Evolutionary conservation across 2,329 filamentous ascomycete species (phyloP).

Genomic region (Macrophomina pseudophaseolina): DNA sequence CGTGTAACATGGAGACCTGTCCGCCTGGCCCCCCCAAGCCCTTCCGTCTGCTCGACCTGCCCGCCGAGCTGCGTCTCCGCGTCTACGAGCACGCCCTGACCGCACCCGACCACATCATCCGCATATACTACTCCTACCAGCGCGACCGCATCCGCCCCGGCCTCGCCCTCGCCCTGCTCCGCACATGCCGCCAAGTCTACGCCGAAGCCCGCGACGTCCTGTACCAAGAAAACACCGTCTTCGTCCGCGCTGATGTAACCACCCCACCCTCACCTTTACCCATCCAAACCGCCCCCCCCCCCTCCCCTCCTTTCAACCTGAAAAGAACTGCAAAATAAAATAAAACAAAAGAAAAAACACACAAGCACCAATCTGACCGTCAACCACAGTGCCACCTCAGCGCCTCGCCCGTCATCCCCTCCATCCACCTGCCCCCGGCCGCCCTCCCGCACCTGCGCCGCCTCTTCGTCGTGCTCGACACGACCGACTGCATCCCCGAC

Average conservation of each 20-base stretch:
- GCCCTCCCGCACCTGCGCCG: neutral
- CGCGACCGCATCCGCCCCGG: neutral
- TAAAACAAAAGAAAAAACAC: neutral
- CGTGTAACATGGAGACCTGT: neutral
- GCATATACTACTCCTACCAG: slow-evolving; percentile 23
- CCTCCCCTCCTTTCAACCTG: too few species aligned
- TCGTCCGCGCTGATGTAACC: slow-evolving; percentile 10
- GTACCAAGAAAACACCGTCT: slow-evolving; percentile 52
- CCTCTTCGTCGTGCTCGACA: slow-evolving; percentile 21
- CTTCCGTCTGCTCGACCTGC: slow-evolving; percentile 54
- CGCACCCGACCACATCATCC: slow-evolving; percentile 19
- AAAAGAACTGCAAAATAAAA: too few species aligned
- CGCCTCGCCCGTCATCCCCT: slow-evolving; percentile 10
- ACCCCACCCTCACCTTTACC: neutral
- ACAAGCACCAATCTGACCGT: neutral
- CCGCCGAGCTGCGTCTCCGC: slow-evolving; percentile 51
- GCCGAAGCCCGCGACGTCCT: slow-evolving; percentile 51
- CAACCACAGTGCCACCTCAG: neutral
- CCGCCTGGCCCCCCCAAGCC: neutral
- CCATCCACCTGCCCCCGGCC: neutral
- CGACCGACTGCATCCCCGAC: neutral
- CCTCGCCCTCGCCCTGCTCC: slow-evolving; percentile 9
- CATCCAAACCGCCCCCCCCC: neutral
- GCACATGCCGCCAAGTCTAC: slow-evolving; percentile 40
- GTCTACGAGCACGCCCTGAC: slow-evolving; percentile 50